Percentiles rank a stretch among this genome's conserved stretches.
Conservation (phyloP, 2,329 filamentous ascomycete genomes). For the Beauveria bassiana region DNA sequence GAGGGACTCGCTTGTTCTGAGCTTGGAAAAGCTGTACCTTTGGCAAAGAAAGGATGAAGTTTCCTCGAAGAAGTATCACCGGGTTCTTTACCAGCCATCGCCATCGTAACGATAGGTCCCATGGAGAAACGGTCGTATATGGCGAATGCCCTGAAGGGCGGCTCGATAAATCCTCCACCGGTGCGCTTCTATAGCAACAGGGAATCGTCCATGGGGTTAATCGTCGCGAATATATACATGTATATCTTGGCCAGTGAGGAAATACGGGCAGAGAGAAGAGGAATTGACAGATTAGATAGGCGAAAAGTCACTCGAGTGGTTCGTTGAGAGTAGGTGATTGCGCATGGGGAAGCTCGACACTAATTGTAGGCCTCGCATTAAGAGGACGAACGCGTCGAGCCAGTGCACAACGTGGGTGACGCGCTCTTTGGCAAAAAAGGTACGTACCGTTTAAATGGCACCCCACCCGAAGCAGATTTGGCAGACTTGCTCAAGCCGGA, state of each 20-base stretch:
- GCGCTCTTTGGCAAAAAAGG: constrained; percentile 6
- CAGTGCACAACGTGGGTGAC: neutral
- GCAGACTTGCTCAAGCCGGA: neutral
- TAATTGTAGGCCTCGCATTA: neutral
- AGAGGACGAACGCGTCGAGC: constrained; percentile 1
- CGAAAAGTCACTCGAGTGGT: neutral
- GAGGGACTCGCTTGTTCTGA: neutral
- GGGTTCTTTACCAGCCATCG: constrained; percentile 36
- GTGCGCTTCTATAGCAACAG: constrained; percentile 6
- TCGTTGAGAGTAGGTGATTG: neutral
- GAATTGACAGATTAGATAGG: neutral
- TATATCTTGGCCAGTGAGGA: no score
- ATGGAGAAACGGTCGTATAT: constrained; percentile 22
- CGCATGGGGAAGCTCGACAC: neutral
- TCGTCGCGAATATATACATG: neutral
- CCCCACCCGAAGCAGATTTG: constrained; percentile 15
- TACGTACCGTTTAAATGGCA: constrained; percentile 15
- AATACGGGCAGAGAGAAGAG: no score
- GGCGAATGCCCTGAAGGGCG: constrained; percentile 1
- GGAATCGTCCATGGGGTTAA: neutral
- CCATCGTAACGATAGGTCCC: constrained; percentile 34
- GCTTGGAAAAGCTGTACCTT: constrained; percentile 10
- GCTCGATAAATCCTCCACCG: neutral
- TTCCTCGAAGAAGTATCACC: constrained; percentile 33
- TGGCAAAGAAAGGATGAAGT: constrained; percentile 49